Percentiles rank a stretch among this genome's conserved stretches.
Evolutionary conservation across 768 basidiomycete genomes (phyloP).

Genomic region (Hericium rajendrae): DNA sequence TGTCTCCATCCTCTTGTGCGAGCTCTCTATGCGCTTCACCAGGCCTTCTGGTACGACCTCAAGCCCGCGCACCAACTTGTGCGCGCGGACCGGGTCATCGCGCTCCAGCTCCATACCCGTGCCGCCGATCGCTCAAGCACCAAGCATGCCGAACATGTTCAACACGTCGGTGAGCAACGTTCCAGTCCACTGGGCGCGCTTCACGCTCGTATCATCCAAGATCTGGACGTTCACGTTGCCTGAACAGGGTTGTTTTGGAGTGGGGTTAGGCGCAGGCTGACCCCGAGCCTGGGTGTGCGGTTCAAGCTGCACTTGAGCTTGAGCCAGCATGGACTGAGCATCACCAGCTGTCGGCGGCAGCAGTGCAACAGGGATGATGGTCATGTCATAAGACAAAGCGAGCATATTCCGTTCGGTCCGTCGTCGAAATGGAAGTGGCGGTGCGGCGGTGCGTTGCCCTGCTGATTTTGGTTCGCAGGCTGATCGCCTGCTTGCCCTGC

Average conservation of each 20-base stretch:
- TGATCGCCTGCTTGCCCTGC: no score
- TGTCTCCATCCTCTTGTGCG: conserved; percentile 26
- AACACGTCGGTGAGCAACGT: no score
- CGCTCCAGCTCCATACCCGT: conserved; percentile 15
- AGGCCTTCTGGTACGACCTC: conserved; percentile 61
- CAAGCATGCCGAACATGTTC: no score
- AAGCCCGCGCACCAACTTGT: conserved; percentile 49
- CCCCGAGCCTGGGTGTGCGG: neutral
- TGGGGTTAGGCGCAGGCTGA: no score
- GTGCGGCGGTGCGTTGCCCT: no score
- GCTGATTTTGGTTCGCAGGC: no score
- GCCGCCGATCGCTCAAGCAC: no score
- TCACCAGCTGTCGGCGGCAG: neutral
- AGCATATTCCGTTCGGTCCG: neutral
- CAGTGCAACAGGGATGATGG: neutral
- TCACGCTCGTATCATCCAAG: no score
- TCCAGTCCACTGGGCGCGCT: no score
- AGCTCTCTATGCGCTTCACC: conserved; percentile 51
- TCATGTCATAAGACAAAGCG: neutral
- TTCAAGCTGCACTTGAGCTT: neutral
- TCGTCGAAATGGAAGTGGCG: neutral
- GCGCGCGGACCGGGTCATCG: conserved; percentile 63
- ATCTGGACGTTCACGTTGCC: no score
- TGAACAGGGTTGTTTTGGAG: no score
- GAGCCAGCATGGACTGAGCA: neutral